These are phyloP conservation scores for Phytophthora pluvialis DNA, from an alignment of 352 stramenopile species.

Conservation along the genomic window DNA sequence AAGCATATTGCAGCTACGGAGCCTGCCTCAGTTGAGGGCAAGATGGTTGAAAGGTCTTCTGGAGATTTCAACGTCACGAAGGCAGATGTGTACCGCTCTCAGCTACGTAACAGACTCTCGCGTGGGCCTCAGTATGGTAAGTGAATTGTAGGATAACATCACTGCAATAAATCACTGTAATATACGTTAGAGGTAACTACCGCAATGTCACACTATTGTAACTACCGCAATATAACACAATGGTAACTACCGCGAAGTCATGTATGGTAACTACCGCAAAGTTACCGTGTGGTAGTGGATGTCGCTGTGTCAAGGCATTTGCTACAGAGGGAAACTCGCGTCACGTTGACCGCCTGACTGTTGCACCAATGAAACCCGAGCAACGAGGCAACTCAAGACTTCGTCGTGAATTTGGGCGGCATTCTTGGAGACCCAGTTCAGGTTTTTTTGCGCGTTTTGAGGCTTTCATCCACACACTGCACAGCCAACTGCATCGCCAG, in stretches of 20 bases:
- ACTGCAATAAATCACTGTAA: neutral
- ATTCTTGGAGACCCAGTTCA: no score
- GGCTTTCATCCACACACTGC: no score
- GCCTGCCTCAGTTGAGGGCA: neutral
- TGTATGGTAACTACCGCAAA: constrained; percentile 1
- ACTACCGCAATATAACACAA: neutral
- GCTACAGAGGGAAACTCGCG: no score
- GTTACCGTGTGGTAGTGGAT: neutral
- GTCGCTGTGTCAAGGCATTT: no score
- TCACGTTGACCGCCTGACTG: no score
- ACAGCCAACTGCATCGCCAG: no score
- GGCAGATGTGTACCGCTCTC: neutral
- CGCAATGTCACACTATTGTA: neutral
- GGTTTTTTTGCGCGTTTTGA: no score
- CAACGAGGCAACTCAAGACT: no score
- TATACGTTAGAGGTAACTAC: neutral
- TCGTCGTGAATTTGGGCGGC: no score
- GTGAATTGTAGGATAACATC: neutral
- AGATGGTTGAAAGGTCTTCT: neutral
- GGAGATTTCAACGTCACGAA: neutral
- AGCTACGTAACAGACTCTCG: neutral
- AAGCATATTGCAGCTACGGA: neutral
- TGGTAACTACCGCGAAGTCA: neutral
- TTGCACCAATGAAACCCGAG: no score
- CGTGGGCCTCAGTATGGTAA: neutral